phyloP scores from a whole-genome alignment of 2,329 filamentous ascomycete genomes.

The Fusarium sp. region DNA sequence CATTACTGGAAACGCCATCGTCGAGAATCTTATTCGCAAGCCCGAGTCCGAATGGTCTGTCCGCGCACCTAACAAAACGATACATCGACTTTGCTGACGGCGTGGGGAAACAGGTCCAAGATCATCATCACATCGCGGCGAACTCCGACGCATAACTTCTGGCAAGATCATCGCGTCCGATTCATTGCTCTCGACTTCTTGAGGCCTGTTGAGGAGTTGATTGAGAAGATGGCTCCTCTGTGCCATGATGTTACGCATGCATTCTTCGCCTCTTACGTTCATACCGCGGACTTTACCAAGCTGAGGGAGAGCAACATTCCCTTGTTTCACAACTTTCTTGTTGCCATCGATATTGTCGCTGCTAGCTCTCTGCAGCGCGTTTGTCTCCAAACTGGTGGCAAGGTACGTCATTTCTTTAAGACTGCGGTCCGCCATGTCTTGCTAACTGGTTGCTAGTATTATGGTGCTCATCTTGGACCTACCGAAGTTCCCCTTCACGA shows the following conservation, averaged over 20 bases:
- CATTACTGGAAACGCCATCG: slow-evolving; percentile 33
- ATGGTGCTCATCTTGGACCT: slow-evolving; percentile 29
- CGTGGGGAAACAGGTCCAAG: slow-evolving; percentile 18
- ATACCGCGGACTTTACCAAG: slow-evolving; percentile 29
- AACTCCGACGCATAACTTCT: slow-evolving; percentile 17
- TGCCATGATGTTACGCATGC: slow-evolving; percentile 32
- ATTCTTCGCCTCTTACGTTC: slow-evolving; percentile 33
- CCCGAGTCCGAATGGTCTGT: slow-evolving; percentile 26
- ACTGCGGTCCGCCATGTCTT: background rate
- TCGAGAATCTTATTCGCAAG: slow-evolving; percentile 29
- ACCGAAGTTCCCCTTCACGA: slow-evolving; percentile 29
- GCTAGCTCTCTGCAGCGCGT: slow-evolving; percentile 24
- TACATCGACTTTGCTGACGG: background rate
- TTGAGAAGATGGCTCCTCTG: slow-evolving; percentile 19
- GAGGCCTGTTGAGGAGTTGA: slow-evolving; percentile 28
- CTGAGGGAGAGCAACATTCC: slow-evolving; percentile 29
- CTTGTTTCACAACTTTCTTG: slow-evolving; percentile 28
- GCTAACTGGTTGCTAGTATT: slow-evolving; percentile 8
- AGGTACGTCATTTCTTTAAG: slow-evolving; percentile 1
- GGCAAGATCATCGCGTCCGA: slow-evolving; percentile 29
- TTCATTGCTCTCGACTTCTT: slow-evolving; percentile 33
- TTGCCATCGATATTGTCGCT: slow-evolving; percentile 27
- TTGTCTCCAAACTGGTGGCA: slow-evolving; percentile 31
- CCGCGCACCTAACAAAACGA: no score
- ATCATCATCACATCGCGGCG: slow-evolving; percentile 33